Evolutionary conservation across 176 grass and related monocot genomes (phyloP).

Genomic region (Hordeum marinum): DNA sequence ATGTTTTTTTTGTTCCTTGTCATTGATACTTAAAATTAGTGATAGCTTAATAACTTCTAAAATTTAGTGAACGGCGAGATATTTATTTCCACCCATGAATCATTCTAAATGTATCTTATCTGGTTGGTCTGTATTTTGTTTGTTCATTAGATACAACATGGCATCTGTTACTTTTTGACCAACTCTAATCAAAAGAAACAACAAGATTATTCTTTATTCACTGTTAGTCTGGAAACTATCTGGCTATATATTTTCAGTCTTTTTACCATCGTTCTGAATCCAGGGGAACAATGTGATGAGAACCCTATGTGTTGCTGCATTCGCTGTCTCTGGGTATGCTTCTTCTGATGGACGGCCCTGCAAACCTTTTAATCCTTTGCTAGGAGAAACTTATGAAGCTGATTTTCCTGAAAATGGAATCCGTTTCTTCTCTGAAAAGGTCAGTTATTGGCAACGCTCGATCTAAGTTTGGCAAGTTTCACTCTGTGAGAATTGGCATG

Average conservation of each 20-base stretch:
- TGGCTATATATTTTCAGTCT: not conserved
- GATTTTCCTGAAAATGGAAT: conserved; percentile 54
- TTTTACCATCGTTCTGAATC: not conserved
- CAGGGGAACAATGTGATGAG: conserved; percentile 61
- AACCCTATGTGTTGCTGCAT: conserved; percentile 56
- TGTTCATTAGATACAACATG: not conserved
- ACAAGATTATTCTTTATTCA: not conserved
- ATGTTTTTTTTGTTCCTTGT: not conserved
- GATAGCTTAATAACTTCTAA: not conserved
- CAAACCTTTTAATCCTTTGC: conserved; percentile 57
- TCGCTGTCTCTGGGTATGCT: conserved; percentile 57
- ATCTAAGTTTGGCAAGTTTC: not conserved
- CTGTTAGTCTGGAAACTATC: not conserved
- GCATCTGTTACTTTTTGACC: not conserved
- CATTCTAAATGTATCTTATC: not conserved
- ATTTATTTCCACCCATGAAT: not conserved
- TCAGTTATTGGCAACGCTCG: not conserved
- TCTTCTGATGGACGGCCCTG: conserved; percentile 48
- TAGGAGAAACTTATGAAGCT: conserved; percentile 65
- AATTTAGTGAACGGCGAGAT: not conserved
- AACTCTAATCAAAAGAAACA: not conserved
- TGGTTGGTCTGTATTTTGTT: not conserved
- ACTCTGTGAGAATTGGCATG: not conserved
- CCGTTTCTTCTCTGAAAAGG: conserved; percentile 57
- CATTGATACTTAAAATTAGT: not conserved